Conservation (phyloP, 2,329 filamentous ascomycete species). For the Periconia digitata region DNA sequence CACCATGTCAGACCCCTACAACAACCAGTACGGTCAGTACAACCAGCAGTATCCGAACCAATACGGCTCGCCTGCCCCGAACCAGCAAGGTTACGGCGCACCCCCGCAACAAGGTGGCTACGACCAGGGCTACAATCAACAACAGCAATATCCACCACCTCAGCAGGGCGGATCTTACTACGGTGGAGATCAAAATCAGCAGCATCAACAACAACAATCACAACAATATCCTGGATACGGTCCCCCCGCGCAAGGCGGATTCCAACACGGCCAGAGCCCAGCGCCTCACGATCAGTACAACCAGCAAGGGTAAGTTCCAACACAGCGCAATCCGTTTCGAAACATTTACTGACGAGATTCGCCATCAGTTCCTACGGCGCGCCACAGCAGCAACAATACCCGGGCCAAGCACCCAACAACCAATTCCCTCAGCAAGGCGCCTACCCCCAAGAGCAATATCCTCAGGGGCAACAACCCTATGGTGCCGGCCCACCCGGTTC, state of each 20-base stretch:
- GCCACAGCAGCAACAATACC: conserved; percentile 34
- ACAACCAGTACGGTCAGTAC: conserved; percentile 48
- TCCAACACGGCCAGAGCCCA: conserved; percentile 49
- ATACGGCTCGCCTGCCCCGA: conserved; percentile 35
- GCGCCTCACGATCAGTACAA: conserved; percentile 33
- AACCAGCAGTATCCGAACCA: conserved; percentile 31
- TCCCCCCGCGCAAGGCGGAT: conserved; percentile 52
- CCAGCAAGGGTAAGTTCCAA: conserved; percentile 37
- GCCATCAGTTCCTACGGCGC: conserved; percentile 8
- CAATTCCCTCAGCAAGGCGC: conserved; percentile 48
- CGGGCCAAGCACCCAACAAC: conserved; percentile 31
- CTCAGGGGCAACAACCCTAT: conserved; percentile 28
- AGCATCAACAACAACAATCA: conserved; percentile 33
- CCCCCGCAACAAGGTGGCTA: conserved; percentile 32
- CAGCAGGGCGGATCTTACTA: conserved; percentile 37
- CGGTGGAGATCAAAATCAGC: conserved; percentile 30
- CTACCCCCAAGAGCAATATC: conserved; percentile 42
- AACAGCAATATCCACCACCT: conserved; percentile 35
- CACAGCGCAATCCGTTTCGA: conserved; percentile 12
- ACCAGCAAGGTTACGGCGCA: conserved; percentile 27
- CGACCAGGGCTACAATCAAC: conserved; percentile 28
- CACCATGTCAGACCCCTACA: conserved; percentile 57
- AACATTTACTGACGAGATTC: conserved; percentile 18
- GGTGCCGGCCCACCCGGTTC: conserved; percentile 41
- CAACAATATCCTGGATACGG: conserved; percentile 46